Base-by-base conservation (phyloP, 305 asterid species). In the Vinca major region DNA sequence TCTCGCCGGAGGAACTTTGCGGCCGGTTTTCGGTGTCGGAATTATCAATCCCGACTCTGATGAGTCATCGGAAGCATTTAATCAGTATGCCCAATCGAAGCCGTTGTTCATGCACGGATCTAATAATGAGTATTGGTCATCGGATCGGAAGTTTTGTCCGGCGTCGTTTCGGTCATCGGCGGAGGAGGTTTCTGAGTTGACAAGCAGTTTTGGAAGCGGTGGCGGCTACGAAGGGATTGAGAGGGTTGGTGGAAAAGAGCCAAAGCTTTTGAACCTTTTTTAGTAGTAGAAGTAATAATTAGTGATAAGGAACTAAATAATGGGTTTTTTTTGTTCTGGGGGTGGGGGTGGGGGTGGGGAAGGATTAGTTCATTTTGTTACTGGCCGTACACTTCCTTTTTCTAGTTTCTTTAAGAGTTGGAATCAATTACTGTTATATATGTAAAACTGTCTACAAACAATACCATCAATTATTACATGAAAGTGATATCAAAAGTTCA, bases 211-310 rank as follows among this genome's bases (percentile, higher is more conserved):
- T 26, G 87, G 81, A 37, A 66, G 80, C 65, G 33, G 33, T 26
- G 72, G 75, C 48, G 78, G 76, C 54, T 75, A 50, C 16, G 71
- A 65, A 71, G 77, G 69, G 66, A 72, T 50, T 7, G 53, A 69
- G 36, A 65, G 67, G 49, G 86, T 73, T 63, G 88, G 86, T 70
- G 75, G 77, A 73, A 80, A 86, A 79, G 83, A 79, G 81, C 93
- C 96, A 81, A 89, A 86, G 78, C 96, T 91, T 75, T 87, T 91
- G 71, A 91, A 91, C 78, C 88, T 91, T 61, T 87, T 91, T 70
- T 84, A 65, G 47, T 84, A 65, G 47, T 86, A 74, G 81, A 47
- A 65, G 12, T 53, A 37, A 60, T 33, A 26, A 57, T 26, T 33
- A 12, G 48, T 16, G 9, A 39, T 7, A 26, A 26, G 33, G 33